Base-by-base conservation (phyloP, 78 protist genomes). In the Goniomonas avonlea region DNA sequence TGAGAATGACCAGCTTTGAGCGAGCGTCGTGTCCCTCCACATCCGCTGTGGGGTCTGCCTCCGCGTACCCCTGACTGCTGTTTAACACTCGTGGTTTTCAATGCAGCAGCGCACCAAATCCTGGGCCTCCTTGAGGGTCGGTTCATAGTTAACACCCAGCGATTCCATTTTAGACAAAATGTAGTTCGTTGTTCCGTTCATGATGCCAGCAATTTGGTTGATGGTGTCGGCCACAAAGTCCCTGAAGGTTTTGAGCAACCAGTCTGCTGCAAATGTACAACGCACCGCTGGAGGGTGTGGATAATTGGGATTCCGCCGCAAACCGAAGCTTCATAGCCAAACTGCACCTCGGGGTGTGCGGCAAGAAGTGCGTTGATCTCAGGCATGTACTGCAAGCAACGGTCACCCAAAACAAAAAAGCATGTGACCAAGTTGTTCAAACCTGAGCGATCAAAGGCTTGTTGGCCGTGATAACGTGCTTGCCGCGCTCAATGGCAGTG, bases 241-340 rank as follows among this genome's bases (percentile, higher is more conserved):
- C n/a, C n/a, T n/a, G n/a, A n/a, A n/a, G n/a, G n/a, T n/a, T n/a
- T n/a, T n/a, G n/a, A n/a, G n/a, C n/a, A n/a, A n/a, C n/a, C n/a
- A n/a, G n/a, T n/a, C 25, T 45, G 53, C 53, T 45, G 53, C 9
- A 45, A 15, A 45, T 45, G 25, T 15, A 45, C 9, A 45, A 45
- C 15, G 15, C 15, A 15, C 18, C 77, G 41, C 60, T 70, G 77
- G 43, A 70, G 60, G 18, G 59, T 18, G 41, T 47, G 56, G 43
- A 70, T 70, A 39, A 70, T 47, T 1, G 77, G 77, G 1, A 70
- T 70, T 8, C 77, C 77, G 25, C 77, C 77, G 77, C 77, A 70
- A 1, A 70, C 77, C 40, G 77, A 56, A 11, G 77, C 77, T 21
- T 70, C 77, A 18, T 29, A 70, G 15, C 77, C 60, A 15, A 70